Evolutionary conservation across 768 basidiomycete genomes (phyloP).

Genomic region (Infundibulicybe gibba): DNA sequence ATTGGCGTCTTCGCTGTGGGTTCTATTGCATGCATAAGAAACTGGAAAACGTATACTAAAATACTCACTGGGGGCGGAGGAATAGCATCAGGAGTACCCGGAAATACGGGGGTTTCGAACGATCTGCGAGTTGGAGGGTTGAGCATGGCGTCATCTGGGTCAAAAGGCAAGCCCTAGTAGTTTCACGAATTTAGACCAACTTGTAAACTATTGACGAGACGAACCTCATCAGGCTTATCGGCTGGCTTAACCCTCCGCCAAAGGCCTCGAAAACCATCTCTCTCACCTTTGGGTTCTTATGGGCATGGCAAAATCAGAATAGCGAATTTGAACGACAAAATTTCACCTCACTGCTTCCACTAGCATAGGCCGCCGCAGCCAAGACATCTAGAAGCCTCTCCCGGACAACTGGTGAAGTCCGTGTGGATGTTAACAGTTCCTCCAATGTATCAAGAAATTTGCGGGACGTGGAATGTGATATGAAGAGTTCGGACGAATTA

Average conservation of each 20-base stretch:
- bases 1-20: constrained; percentile 33
- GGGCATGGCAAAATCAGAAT: background rate
- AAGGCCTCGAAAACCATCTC: constrained; percentile 60
- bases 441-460: constrained; percentile 82
- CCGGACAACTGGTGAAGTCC: constrained; percentile 75
- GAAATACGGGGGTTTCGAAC: constrained; percentile 34
- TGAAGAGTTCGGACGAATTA: constrained; percentile 72
- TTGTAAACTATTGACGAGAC: constrained; percentile 9
- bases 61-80: constrained; percentile 18
- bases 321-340: background rate
- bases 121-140: constrained; percentile 49
- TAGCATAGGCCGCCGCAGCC: constrained; percentile 76
- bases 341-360: constrained; percentile 39
- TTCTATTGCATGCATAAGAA: constrained; percentile 10
- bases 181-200: background rate
- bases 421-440: constrained; percentile 57
- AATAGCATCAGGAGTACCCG: constrained; percentile 8
- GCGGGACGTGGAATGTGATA: constrained; percentile 62
- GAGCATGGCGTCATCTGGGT: constrained; percentile 78
- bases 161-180: constrained; percentile 67
- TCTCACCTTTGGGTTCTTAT: constrained; percentile 13
- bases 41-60: constrained; percentile 4
- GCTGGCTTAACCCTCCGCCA: constrained; percentile 80
- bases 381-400: constrained; percentile 81
- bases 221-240: constrained; percentile 78